These are phyloP conservation scores for Diospyros kaki DNA, from an alignment of 148 eudicot species.

Conservation along the genomic window DNA sequence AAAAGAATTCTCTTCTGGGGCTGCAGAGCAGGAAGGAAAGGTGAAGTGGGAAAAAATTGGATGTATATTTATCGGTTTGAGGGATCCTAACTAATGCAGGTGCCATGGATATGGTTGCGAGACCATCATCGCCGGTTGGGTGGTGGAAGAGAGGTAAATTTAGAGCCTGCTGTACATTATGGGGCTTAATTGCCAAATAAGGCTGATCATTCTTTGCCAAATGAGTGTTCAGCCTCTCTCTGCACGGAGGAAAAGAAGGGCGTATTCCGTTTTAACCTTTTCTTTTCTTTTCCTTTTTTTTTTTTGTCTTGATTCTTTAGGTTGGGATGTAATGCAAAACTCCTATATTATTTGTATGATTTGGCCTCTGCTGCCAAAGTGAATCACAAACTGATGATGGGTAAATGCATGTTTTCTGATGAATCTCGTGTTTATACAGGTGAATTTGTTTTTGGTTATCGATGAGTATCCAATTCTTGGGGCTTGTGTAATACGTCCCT, in stretches of 20 bases:
- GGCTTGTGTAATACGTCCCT: too few relatives aligned
- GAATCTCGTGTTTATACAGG: background rate
- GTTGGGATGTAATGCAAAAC: slow-evolving; percentile 10
- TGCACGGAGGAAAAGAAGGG: background rate
- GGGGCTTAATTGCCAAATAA: slow-evolving; percentile 24
- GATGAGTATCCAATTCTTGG: background rate
- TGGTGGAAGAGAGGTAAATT: background rate
- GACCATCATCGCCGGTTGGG: slow-evolving; percentile 11
- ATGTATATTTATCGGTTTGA: background rate
- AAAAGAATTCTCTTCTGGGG: slow-evolving; percentile 17
- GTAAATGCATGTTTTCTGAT: background rate
- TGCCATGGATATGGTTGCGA: slow-evolving; percentile 13
- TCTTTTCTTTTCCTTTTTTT: background rate
- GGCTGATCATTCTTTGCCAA: slow-evolving; percentile 41
- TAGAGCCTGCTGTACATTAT: slow-evolving; percentile 27
- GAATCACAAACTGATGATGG: slow-evolving; percentile 4
- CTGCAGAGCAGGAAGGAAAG: slow-evolving; percentile 10
- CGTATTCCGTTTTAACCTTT: slow-evolving; percentile 3
- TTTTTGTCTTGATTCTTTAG: background rate
- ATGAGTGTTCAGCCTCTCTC: slow-evolving; percentile 11
- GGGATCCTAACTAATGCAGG: background rate
- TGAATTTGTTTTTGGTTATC: background rate
- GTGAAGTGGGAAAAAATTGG: slow-evolving; percentile 10
- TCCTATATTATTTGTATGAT: background rate
- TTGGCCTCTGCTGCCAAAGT: slow-evolving; percentile 8